A percentile compares a stretch with the other conserved stretches of the same genome.
Evolutionary conservation across 345 rosid genomes (phyloP).

Genomic region (Brassica carinata): DNA sequence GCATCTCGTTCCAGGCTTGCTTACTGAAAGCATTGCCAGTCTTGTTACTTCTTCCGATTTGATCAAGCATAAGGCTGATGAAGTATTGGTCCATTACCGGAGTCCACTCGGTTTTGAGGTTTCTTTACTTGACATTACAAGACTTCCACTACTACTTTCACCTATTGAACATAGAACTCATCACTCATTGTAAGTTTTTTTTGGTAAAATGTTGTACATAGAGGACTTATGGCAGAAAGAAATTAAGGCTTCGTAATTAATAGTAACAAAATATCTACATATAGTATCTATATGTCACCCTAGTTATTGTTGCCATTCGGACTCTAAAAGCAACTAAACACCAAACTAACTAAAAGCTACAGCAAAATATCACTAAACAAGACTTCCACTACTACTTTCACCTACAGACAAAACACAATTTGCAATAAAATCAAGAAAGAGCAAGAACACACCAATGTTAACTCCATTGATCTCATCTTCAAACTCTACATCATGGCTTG

Average conservation of each 20-base stretch:
- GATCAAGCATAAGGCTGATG: conserved; percentile 77
- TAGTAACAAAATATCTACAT: not conserved
- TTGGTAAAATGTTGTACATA: not conserved
- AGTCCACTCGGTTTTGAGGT: conserved; percentile 78
- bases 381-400: conserved; percentile 42
- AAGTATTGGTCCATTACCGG: conserved; percentile 73
- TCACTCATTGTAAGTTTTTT: not conserved
- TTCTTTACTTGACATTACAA: conserved; percentile 43
- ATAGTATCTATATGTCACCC: not conserved
- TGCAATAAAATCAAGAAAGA: not conserved
- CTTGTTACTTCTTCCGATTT: conserved; percentile 73
- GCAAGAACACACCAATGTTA: conserved; percentile 50
- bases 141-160: conserved; percentile 44
- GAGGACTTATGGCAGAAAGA: not conserved
- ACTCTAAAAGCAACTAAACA: too few species aligned
- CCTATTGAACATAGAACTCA: conserved; percentile 41
- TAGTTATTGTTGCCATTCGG: too few species aligned
- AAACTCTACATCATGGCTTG: conserved; percentile 80
- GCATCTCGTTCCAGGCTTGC: conserved; percentile 89
- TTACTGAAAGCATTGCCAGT: conserved; percentile 58
- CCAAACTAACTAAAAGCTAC: not conserved
- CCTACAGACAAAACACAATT: conserved; percentile 37
- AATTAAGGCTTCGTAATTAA: not conserved
- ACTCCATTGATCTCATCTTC: conserved; percentile 65
- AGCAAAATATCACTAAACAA: not conserved